Base-by-base conservation (phyloP, 768 basidiomycete species). In the Kondoa subrosea region DNA sequence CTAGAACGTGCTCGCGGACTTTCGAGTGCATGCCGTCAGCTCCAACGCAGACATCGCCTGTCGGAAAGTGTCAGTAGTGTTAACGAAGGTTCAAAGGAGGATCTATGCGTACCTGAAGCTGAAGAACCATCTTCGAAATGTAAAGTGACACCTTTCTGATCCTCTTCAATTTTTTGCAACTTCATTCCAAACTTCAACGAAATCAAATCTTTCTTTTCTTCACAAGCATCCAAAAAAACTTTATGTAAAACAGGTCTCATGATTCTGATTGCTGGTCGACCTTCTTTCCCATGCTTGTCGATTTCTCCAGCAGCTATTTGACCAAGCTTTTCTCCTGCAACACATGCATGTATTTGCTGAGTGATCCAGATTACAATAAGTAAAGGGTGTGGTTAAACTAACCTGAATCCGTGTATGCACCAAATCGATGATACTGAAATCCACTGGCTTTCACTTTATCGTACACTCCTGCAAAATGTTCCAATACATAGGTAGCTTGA, bases 21-120 rank as follows among this genome's bases (percentile, higher is more conserved):
- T 64, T 68, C 17, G 74, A 74, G 57, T 69, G 71, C 29, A 73
- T 73, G 15, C 74, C 74, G 61, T 75, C 74, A n/a, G 70, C 68
- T 17, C 74, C 74, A 57, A 75, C 68, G 1, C 73, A 67, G 16
- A 69, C 60, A 29, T 69, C 68, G 40, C 74, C 74, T 74, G 70
- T 25, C 25, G n/a, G n/a, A n/a, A n/a, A n/a, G n/a, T n/a, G 21
- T 32, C n/a, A 67, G 40, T 8, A 64, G 34, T 15, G 25, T 32
- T 14, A 21, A 12, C 17, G 21, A 3, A 12, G 8, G 16, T 12
- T 3, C 21, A 8, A 8, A 3, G 34, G 33, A 3, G 4, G 21
- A 32, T 17, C 57, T 2, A 29, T 14, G 59, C 71, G 60, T 57
- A 74, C 73, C 73, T 29, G 8, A n/a, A 4, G 17, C 60, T 2